Evolutionary conservation across 2,329 filamentous ascomycete genomes (phyloP), one percentile per base, ranked within the genome.

Genomic region (Cladophialophora psammophila): DNA sequence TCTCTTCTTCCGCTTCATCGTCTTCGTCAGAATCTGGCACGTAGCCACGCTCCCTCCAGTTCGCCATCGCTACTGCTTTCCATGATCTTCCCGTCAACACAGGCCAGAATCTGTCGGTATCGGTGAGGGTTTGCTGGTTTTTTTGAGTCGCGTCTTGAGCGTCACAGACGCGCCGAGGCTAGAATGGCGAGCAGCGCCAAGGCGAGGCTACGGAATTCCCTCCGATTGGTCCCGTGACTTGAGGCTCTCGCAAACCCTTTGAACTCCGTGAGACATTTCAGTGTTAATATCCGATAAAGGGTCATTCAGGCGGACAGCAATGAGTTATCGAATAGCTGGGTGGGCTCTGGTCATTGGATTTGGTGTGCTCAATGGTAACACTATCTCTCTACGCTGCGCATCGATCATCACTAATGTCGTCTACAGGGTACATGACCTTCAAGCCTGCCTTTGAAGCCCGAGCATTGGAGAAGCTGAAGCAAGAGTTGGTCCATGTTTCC

Each of bases 11-110:
- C 20, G 81, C 80, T 34, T 81, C 80, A 36, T 75, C 76, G 67
- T 84, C 82, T 50, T 84, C 82, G 53, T 85, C 83, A 52, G 83
- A 84, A 74, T 84, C 83, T 68, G 81, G 81, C 68, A 85, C 83
- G 78, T 80, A 85, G 61, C 83, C 82, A 76, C 80, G 79, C 75
- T 80, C 77, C 74, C 80, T 80, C 83, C 83, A 85, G 78, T 76
- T 65, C 48, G 67, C 67, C 72, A 73, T 72, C 55, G 40, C 55
- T 65, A 20, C 20, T 48, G 38, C 55, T 42, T 42, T 67, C 69
- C 72, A 73, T 73, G 65, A 35, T 70, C 53, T 64, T 55, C 26
- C 34, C 1, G 26, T 18, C 18, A 10, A 26, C 12, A 20, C 45
- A 20, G 3, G 45, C 20, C 45, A 26, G 10, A 12, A 26, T 31